Base-by-base conservation (phyloP, 371 early-diverging fungal species). In the Dichotomocladium elegans region DNA sequence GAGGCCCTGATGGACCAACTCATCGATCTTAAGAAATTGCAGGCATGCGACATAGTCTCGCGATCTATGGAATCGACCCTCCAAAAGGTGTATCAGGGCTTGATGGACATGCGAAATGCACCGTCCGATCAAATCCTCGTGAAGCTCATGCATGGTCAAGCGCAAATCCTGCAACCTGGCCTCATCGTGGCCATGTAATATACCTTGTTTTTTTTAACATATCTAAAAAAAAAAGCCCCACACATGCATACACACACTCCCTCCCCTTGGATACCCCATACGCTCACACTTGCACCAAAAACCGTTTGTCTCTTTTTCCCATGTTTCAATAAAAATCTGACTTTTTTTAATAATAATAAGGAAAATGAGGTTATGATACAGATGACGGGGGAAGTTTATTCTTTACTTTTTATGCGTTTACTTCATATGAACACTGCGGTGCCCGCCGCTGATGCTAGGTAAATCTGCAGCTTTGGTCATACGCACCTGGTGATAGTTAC, bases 401-500 rank as follows among this genome's bases (percentile, higher is more conserved):
- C 43, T 43, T 17, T 14, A 22, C 4, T 43, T 43, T 22, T 33
- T 2, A 12, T 22, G 24, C 4, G n/a, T n/a, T 14, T 30, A 41
- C 41, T 51, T 41, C 25, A 51, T 51, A 12, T 41, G 17, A 26
- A 51, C 41, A 41, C 41, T 51, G 7, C 51, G 51, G n/a, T 29
- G 21, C 6, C 51, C 51, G 31, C 51, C 41, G 25, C 51, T 51
- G n/a, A 21, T 37, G 17, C 22, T 51, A 15, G 33, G 19, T 29
- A 41, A 17, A n/a, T 22, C 12, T 14, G 37, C 51, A 7, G 35
- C 51, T 21, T 51, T 58, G 45, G 58, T 59, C 72, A 76, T 72
- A 17, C 66, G 61, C 22, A 76, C 64, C 40, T 67, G 63, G 22
- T 60, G 49, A 29, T 68, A 64, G 26, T 76, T 70, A 7, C 76